Evolutionary conservation across 1,284 basidiomycete species (phyloP), one percentile per base, ranked within the genome.

Genomic region (Ganoderma leucocontextum): DNA sequence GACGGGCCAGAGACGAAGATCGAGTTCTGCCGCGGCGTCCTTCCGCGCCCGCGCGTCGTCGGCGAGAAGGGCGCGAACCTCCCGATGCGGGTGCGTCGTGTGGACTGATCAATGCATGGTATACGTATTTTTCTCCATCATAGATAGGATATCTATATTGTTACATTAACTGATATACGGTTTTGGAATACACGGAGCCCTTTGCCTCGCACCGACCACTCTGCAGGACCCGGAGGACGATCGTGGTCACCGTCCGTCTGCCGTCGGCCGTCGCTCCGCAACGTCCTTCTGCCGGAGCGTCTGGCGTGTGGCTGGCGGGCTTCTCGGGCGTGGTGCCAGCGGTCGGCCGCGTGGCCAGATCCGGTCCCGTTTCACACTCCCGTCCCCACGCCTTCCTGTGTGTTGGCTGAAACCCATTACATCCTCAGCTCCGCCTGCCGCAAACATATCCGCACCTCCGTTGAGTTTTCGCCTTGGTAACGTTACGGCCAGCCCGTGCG

Each of bases 21-120:
- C 44, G 80, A 77, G 33, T 65, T 72, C 12, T 75, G 80, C 39
- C 73, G 76, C 4, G 80, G 78, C 2, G 73, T 85, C 38, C 69
- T 87, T 15, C 79, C 79, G 3, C 76, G 84, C n/a, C 86, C 86
- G 0, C 82, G 80, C 70, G 70, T 86, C 8, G 79, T 71, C 2
- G 84, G 85, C 0, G 78, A 82, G 71, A 71, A 76, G n/a, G 84
- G 85, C 3, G 75, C 78, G 41, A 75, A 72, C 17, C 79, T 87
- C 6, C 85, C 85, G 9, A 68, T 87, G 73, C 78, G 74, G 39
- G 80, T 87, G 41, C 74, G 73, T 25, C 69, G 75, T n/a, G 65
- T 75, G 15, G 73, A 75, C 15, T 78, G 66, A 73, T 25, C 44
- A 29, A 29, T 29, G 29, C 29, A 22, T 9, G 44, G 9, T 47